Base-by-base conservation (phyloP, 2,329 filamentous ascomycete species). In the Emergomyces orientalis region DNA sequence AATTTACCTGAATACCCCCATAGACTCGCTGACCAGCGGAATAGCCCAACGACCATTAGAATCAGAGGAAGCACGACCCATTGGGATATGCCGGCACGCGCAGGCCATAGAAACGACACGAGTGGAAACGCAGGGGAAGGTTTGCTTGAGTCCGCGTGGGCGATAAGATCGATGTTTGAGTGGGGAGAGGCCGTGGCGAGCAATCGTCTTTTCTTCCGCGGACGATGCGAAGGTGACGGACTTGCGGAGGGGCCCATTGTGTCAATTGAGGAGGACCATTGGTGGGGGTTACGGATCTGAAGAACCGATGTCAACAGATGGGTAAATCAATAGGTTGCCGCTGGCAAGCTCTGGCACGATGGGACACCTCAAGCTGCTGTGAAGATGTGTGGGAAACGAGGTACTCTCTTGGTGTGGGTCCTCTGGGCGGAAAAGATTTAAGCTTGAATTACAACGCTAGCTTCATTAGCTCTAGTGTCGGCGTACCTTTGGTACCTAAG, bases 81-180 rank as follows among this genome's bases (percentile, higher is more conserved):
- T 89, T 93, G 89, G 61, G 92, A 96, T 0, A 89, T 88, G 22
- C 77, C 78, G 60, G 88, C 88, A 66, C 92, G 88, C 27, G 91
- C 89, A 59, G 92, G 91, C 90, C 93, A 96, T 59, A 99, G 84
- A 72, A 99, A 93, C n/a, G 92, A 88, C 1, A 91, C 91, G 27
- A 99, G 83, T 49, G 94, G 93, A 72, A 97, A 97, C 3, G 90
- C 85, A 39, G 93, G 93, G 51, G 75, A 76, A 63, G 80, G 75
- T 58, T 75, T 73, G 59, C 79, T 77, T 45, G 79, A 77, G 52
- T 73, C 74, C 5, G 74, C 64, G 65, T 82, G 78, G 64, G 80
- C 60, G 39, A 76, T 74, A 56, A 79, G 70, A 64, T 77, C 72
- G 65, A 76, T 75, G 62, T 77, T 77, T 39, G 75, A 75, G 63